Evolutionary conservation across 768 basidiomycete species (phyloP).

Genomic region (Psilocybe sp.): DNA sequence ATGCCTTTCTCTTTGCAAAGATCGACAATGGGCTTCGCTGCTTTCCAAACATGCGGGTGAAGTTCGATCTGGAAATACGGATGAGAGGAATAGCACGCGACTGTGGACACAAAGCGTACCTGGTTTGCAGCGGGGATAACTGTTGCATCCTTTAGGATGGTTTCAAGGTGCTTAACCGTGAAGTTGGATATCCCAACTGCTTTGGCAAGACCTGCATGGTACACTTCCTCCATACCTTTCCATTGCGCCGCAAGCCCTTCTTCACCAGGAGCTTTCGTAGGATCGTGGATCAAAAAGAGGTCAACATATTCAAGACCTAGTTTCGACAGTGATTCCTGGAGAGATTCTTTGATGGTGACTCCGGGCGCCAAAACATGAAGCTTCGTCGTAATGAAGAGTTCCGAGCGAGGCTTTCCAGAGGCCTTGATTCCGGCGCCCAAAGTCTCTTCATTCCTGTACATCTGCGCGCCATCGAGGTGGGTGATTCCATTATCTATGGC

Average conservation of each 20-base stretch:
- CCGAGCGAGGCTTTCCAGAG: slow-evolving; percentile 48
- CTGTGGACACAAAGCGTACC: slow-evolving; percentile 28
- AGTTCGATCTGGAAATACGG: slow-evolving; percentile 52
- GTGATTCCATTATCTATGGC: slow-evolving; percentile 58
- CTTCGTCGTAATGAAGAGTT: slow-evolving; percentile 65
- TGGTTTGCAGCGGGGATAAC: slow-evolving; percentile 70
- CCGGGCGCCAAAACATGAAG: slow-evolving; percentile 39
- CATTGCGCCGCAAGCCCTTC: slow-evolving; percentile 51
- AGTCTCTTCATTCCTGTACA: slow-evolving; percentile 53
- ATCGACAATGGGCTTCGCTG: slow-evolving; percentile 52
- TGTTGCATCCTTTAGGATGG: slow-evolving; percentile 46
- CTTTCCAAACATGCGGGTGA: slow-evolving; percentile 70
- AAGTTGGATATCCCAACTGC: slow-evolving; percentile 77
- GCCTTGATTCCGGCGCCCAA: slow-evolving; percentile 49
- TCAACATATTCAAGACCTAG: slow-evolving; percentile 56
- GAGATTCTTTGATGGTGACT: slow-evolving; percentile 42
- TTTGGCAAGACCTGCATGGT: slow-evolving; percentile 42
- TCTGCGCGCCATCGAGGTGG: slow-evolving; percentile 65
- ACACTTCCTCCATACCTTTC: slow-evolving; percentile 58
- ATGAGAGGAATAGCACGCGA: not conserved
- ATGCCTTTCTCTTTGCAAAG: slow-evolving; percentile 57
- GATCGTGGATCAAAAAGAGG: slow-evolving; percentile 59
- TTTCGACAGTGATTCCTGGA: slow-evolving; percentile 53
- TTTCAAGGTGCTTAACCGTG: slow-evolving; percentile 48
- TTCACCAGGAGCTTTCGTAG: slow-evolving; percentile 30